phyloP scores from a whole-genome alignment of 805 yeast species.

The Zygotorulaspora florentina region DNA sequence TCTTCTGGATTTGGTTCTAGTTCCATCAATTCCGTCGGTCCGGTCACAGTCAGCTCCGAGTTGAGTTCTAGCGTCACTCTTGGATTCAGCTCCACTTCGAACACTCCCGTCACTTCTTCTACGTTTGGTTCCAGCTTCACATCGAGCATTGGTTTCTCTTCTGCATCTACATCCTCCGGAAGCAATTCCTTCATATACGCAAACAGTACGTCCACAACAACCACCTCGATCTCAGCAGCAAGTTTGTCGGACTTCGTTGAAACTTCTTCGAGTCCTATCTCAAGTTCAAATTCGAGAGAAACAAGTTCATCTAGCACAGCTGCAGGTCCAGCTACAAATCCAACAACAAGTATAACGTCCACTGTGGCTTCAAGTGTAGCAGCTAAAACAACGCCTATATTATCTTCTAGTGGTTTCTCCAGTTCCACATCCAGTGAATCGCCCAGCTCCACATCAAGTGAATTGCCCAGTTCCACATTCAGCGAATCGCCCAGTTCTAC shows the following conservation, averaged over 20 bases:
- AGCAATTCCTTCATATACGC: background rate
- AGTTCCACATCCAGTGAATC: background rate
- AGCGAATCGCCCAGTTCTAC: constrained; percentile 1
- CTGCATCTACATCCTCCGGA: background rate
- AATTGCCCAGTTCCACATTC: background rate
- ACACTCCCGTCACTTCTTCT: constrained; percentile 3
- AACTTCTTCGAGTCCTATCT: background rate
- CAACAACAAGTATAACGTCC: background rate
- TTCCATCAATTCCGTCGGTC: background rate
- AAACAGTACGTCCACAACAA: background rate
- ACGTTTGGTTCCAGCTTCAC: constrained; percentile 3
- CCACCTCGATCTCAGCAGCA: no score
- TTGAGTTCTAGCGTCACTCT: background rate
- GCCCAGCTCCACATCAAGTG: background rate
- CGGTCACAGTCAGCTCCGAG: background rate
- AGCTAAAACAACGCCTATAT: no score
- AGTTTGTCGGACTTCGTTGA: background rate
- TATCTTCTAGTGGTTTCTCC: no score
- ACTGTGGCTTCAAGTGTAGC: background rate
- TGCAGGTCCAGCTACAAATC: background rate
- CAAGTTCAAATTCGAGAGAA: background rate
- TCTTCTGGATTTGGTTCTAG: background rate
- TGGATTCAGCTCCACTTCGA: background rate
- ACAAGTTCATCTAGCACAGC: background rate
- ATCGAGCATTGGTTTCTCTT: background rate